Evolutionary conservation across 139 green algal species (phyloP).

Genomic region (Coelastrella sp.): DNA sequence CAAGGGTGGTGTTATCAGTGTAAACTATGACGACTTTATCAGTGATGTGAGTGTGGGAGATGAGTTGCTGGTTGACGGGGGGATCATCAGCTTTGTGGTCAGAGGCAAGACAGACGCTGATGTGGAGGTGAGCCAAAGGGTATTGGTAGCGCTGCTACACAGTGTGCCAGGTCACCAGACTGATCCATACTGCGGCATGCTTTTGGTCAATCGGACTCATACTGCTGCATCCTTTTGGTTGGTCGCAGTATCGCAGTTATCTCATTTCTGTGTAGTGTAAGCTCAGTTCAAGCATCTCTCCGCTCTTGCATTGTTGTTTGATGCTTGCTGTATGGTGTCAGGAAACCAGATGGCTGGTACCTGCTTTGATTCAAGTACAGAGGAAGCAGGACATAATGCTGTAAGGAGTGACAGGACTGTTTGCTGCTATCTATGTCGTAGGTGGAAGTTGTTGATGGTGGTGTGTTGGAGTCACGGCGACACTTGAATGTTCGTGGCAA

Average conservation of each 20-base stretch:
- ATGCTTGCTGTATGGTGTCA: not conserved
- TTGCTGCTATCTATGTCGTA: not conserved
- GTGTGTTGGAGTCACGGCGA: constrained; percentile 71
- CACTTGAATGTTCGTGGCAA: constrained; percentile 91
- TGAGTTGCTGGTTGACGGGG: constrained; percentile 83
- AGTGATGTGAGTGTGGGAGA: constrained; percentile 80
- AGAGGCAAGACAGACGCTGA: constrained; percentile 71
- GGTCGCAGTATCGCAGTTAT: no score
- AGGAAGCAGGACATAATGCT: not conserved
- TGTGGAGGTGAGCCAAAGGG: no score
- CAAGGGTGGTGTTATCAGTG: constrained; percentile 56
- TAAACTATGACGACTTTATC: constrained; percentile 89
- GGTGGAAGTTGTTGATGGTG: constrained; percentile 78
- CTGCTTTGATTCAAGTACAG: not conserved
- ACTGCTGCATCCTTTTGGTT: no score
- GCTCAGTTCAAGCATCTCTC: no score
- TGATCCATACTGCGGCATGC: no score
- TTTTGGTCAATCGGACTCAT: no score
- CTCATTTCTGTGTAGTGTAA: no score
- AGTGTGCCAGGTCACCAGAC: no score
- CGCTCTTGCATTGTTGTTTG: not conserved
- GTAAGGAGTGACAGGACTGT: not conserved
- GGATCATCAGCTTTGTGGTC: constrained; percentile 77
- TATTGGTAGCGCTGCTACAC: no score
- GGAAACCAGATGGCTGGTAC: not conserved